phyloP scores from a whole-genome alignment of 1,284 basidiomycete species.

The Mycena sp. region DNA sequence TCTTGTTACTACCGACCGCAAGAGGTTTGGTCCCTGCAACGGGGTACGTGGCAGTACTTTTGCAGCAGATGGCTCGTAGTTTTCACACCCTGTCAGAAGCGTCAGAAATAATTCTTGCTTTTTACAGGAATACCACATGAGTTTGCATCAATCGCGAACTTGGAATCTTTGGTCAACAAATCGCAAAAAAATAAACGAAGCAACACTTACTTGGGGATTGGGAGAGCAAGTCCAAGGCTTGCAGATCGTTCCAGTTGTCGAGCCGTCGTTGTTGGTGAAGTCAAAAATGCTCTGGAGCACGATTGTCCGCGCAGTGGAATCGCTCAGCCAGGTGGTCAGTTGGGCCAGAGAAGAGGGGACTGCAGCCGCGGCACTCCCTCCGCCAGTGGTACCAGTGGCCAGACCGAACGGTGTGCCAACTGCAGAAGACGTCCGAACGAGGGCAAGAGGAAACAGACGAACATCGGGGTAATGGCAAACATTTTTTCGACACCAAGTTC shows the following conservation, averaged over 20 bases:
- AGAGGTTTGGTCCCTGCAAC: conserved; percentile 33
- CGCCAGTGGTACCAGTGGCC: conserved; percentile 42
- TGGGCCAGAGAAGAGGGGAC: conserved; percentile 42
- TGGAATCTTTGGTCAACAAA: background rate
- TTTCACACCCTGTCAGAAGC: conserved; percentile 36
- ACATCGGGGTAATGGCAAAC: conserved; percentile 10
- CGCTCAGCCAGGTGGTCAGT: conserved; percentile 41
- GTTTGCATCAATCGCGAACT: conserved; percentile 42
- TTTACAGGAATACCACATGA: conserved; percentile 4
- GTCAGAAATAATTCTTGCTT: conserved; percentile 11
- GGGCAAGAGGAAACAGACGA: conserved; percentile 13
- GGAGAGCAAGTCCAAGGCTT: conserved; percentile 42
- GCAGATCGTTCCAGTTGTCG: conserved; percentile 31
- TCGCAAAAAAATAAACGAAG: background rate
- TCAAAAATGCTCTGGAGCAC: conserved; percentile 43
- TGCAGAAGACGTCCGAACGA: conserved; percentile 9
- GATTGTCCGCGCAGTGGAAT: conserved; percentile 43
- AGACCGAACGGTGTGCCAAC: conserved; percentile 39
- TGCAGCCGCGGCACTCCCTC: conserved; percentile 41
- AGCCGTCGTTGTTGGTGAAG: conserved; percentile 38
- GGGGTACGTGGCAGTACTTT: conserved; percentile 29
- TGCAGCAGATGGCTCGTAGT: conserved; percentile 36
- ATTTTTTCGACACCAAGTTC: background rate
- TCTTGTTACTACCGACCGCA: conserved; percentile 41
- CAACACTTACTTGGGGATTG: conserved; percentile 37